Conservation (phyloP, 331 rosid species). For the Cydonia oblonga region DNA sequence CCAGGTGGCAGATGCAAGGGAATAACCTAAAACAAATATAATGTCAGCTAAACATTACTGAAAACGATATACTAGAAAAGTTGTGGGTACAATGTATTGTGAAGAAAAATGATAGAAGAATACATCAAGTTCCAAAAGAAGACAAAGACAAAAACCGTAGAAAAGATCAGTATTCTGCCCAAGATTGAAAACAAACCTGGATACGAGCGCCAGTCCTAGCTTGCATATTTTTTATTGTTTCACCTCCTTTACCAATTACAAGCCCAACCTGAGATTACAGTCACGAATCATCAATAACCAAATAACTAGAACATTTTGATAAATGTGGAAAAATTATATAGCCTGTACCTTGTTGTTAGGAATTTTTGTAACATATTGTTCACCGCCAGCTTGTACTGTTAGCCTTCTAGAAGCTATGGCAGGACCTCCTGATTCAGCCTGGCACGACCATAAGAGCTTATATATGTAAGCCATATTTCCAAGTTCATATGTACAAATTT, state of each 20-base stretch:
- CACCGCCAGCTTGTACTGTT: conserved; percentile 69
- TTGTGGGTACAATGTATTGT: not conserved
- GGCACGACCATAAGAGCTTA: conserved; percentile 5
- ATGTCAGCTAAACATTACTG: not conserved
- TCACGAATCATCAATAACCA: not conserved
- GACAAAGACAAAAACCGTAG: too few relatives aligned
- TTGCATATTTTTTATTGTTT: conserved; percentile 88
- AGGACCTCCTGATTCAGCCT: conserved; percentile 98
- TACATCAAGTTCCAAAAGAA: not conserved
- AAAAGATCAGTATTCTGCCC: not conserved
- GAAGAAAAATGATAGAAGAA: not conserved
- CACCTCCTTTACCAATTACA: conserved; percentile 95
- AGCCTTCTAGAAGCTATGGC: conserved; percentile 52
- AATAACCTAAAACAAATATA: conserved; percentile 52
- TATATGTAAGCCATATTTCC: not conserved
- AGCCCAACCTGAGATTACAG: conserved; percentile 71
- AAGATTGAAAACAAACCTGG: conserved; percentile 43
- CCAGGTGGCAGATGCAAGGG: conserved; percentile 99
- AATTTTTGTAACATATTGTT: conserved; percentile 52
- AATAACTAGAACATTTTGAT: not conserved
- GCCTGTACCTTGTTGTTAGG: conserved; percentile 80
- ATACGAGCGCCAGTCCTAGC: conserved; percentile 78
- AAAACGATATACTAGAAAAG: not conserved
- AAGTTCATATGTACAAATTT: not conserved
- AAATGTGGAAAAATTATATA: not conserved